A percentile compares a stretch with the other conserved stretches of the same genome.
These are phyloP conservation scores for Auriscalpium orientale DNA, from an alignment of 768 basidiomycete species.

Conservation along the genomic window DNA sequence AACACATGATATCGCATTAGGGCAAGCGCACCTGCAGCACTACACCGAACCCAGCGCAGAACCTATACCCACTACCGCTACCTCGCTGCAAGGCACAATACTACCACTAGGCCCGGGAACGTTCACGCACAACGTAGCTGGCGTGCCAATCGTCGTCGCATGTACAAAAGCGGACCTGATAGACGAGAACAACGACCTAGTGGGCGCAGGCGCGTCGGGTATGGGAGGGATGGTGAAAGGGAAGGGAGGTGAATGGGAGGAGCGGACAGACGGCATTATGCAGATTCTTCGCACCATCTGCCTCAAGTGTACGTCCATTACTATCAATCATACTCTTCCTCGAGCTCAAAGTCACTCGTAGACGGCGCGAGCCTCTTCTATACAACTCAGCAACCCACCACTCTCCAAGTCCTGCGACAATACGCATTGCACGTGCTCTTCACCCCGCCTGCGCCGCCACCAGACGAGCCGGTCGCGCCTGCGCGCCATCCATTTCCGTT, in stretches of 20 bases:
- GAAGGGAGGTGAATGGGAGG: slow-evolving; percentile 91
- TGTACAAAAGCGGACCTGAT: slow-evolving; percentile 94
- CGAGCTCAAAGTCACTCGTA: slow-evolving; percentile 22
- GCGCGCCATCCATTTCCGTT: slow-evolving; percentile 82
- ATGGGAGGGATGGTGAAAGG: slow-evolving; percentile 91
- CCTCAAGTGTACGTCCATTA: slow-evolving; percentile 65
- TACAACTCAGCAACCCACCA: slow-evolving; percentile 73
- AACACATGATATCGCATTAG: slow-evolving; percentile 30
- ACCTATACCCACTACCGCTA: slow-evolving; percentile 53
- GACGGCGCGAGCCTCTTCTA: slow-evolving; percentile 93
- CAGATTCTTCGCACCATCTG: slow-evolving; percentile 91
- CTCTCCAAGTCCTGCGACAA: slow-evolving; percentile 68
- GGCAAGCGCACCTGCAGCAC: slow-evolving; percentile 84
- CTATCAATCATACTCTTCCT: neutral
- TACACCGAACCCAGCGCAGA: slow-evolving; percentile 77
- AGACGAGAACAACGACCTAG: slow-evolving; percentile 70
- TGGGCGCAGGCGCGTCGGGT: slow-evolving; percentile 62
- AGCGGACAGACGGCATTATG: slow-evolving; percentile 90
- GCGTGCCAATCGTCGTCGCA: slow-evolving; percentile 80
- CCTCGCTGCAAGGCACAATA: slow-evolving; percentile 53
- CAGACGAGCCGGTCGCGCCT: slow-evolving; percentile 35
- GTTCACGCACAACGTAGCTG: slow-evolving; percentile 78
- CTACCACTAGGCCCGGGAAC: slow-evolving; percentile 82
- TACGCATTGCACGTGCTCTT: slow-evolving; percentile 82
- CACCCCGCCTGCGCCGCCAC: slow-evolving; percentile 57